phyloP scores from a whole-genome alignment of 2,329 filamentous ascomycete genomes.

The Cladosporium sp. region DNA sequence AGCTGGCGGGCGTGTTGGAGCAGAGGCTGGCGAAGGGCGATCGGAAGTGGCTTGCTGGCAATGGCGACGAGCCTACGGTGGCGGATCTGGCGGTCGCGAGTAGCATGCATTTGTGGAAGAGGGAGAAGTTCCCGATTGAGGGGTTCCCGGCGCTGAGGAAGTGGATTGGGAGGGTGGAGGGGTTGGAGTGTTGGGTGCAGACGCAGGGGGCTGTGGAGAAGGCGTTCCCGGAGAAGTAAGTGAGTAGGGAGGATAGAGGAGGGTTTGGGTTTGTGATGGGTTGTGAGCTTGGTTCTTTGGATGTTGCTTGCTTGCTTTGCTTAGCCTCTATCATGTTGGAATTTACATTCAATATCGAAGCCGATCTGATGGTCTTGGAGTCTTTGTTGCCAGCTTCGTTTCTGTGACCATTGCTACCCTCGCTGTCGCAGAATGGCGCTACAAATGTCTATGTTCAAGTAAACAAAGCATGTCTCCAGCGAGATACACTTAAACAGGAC shows the following conservation, averaged over 20 bases:
- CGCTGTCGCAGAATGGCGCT: background rate
- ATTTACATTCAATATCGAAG: too few relatives aligned
- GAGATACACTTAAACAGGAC: background rate
- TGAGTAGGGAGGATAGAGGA: background rate
- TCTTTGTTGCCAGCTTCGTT: background rate
- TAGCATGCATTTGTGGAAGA: slow-evolving; percentile 44
- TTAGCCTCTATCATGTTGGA: too few relatives aligned
- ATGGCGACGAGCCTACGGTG: slow-evolving; percentile 42
- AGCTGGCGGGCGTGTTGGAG: slow-evolving; percentile 43
- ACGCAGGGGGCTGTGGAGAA: slow-evolving; percentile 45
- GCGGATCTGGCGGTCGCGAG: slow-evolving; percentile 47
- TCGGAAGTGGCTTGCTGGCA: slow-evolving; percentile 34
- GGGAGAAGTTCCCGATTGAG: slow-evolving; percentile 41
- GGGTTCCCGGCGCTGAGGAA: slow-evolving; percentile 42
- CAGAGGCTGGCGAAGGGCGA: slow-evolving; percentile 42
- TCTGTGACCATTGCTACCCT: background rate
- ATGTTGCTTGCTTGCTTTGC: too few relatives aligned
- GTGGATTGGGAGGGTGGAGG: slow-evolving; percentile 43
- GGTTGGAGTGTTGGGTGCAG: slow-evolving; percentile 43
- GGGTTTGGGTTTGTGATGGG: background rate
- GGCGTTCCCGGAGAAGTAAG: slow-evolving; percentile 29
- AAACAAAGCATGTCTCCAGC: background rate
- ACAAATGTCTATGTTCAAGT: background rate
- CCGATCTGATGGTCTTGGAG: background rate
- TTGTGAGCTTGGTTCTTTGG: too few relatives aligned